phyloP scores from a whole-genome alignment of 345 rosid genomes.

The Microcos paniculata region DNA sequence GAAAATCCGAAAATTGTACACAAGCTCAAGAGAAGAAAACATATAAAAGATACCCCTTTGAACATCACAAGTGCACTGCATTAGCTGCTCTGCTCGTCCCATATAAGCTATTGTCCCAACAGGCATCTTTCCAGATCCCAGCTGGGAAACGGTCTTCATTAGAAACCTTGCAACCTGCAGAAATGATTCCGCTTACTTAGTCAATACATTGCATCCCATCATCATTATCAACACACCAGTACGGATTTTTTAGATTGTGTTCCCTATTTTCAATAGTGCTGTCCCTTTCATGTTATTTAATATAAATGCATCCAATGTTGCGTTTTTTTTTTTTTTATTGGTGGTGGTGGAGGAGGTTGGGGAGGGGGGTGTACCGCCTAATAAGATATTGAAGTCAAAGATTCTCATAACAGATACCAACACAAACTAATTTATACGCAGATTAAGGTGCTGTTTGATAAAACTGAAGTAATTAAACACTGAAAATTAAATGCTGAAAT shows the following conservation, averaged over 20 bases:
- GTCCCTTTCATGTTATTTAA: background rate
- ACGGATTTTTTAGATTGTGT: background rate
- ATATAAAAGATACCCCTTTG: slow-evolving; percentile 49
- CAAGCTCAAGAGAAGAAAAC: background rate
- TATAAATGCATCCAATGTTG: background rate
- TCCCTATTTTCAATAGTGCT: slow-evolving; percentile 1
- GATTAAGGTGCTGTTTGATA: too few species aligned
- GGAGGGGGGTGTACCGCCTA: background rate
- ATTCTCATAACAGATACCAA: background rate
- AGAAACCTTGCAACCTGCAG: slow-evolving; percentile 92
- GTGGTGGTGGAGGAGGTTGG: too few species aligned
- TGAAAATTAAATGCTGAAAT: too few species aligned
- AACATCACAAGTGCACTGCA: slow-evolving; percentile 72
- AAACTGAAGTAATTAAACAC: too few species aligned
- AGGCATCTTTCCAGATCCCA: slow-evolving; percentile 82
- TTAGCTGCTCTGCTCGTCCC: slow-evolving; percentile 64
- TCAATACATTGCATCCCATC: background rate
- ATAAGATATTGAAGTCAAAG: background rate
- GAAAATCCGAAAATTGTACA: background rate
- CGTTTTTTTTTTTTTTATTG: too few species aligned
- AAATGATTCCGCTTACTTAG: background rate
- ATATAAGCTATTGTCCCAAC: slow-evolving; percentile 88
- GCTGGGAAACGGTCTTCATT: slow-evolving; percentile 87
- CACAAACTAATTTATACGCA: background rate
- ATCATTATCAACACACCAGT: background rate